Evolutionary conservation across 2,329 filamentous ascomycete genomes (phyloP), one percentile per base, ranked within the genome.

Genomic region (Exophiala xenobiotica): DNA sequence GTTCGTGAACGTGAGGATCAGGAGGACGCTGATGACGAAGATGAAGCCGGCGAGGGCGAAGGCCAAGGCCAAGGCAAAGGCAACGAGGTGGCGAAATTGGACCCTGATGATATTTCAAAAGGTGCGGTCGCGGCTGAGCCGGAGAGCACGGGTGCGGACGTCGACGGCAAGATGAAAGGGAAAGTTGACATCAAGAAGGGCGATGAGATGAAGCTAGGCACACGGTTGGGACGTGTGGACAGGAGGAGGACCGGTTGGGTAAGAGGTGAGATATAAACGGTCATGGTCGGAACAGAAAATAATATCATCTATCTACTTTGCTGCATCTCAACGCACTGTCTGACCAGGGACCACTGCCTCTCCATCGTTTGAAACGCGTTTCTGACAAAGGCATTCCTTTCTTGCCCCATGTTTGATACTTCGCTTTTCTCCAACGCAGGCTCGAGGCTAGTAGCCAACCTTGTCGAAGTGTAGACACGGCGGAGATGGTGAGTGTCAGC

Each of bases 51-150:
- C 7, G 29, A 39, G 19, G 35, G 47, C n/a, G 14, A 31, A 12
- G 39, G 41, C 12, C 14, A 19, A 8, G 29, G n/a, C 22, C 4
- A 46, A 16, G 33, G 7, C 8, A 43, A 48, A 6, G 40, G 33
- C 8, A 27, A 12, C 14, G n/a, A 12, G 12, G 23, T 24, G 11
- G 22, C 14, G 42, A 37, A 49, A 11, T 29, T 57, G 12, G 54
- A 57, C 35, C 54, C 54, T 18, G 54, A 57, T 23, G 54, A 57
- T 46, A 54, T 54, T 29, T 51, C 50, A 9, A 45, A 47, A 16
- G 54, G 54, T 8, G 54, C 54, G 2, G 50, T 57, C 7, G 54
- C 49, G 1, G 49, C 19, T 11, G 42, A 41, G 31, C 52, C 47
- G n/a, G 22, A 48, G 38, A 51, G 43, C 41, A 51, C 43, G 8